These are phyloP conservation scores for Phytopythium oedochilum DNA, from an alignment of 352 stramenopile species.

Conservation along the genomic window DNA sequence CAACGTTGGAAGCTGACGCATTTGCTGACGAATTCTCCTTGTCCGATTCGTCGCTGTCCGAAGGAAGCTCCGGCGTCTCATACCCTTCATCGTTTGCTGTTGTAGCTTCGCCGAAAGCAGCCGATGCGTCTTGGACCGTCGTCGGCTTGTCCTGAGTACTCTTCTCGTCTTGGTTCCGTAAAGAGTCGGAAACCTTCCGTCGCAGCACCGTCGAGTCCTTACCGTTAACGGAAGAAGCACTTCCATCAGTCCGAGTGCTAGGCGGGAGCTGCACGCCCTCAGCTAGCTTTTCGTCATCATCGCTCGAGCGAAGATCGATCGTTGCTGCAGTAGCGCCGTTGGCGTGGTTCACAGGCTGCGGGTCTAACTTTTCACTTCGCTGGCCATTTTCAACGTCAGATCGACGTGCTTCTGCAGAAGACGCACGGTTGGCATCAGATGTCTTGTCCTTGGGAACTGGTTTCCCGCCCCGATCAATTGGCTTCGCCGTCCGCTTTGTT, in stretches of 20 bases:
- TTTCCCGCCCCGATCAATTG: slow-evolving; percentile 8
- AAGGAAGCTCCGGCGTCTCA: slow-evolving; percentile 4
- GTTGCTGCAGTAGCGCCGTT: neutral
- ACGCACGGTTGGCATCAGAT: neutral
- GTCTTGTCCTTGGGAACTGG: slow-evolving; percentile 13
- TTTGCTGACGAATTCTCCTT: neutral
- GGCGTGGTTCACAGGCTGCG: neutral
- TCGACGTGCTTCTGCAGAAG: neutral
- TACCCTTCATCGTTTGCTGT: neutral
- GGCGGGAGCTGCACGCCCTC: neutral
- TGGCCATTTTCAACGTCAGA: neutral
- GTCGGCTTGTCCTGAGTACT: neutral
- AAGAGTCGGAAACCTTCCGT: neutral
- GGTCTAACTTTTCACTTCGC: neutral
- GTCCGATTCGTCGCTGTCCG: neutral
- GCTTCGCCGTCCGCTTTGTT: slow-evolving; percentile 17
- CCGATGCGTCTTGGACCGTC: too few relatives aligned
- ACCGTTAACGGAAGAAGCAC: neutral
- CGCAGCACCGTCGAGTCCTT: neutral
- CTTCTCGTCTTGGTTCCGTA: neutral
- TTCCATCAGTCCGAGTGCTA: neutral
- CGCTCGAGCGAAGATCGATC: slow-evolving; percentile 28
- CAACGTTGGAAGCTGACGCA: neutral
- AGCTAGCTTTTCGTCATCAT: slow-evolving; percentile 13
- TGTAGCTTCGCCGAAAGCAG: neutral